Evolutionary conservation across 371 early-diverging fungal genomes (phyloP).

Genomic region (Mucor plumbeus): DNA sequence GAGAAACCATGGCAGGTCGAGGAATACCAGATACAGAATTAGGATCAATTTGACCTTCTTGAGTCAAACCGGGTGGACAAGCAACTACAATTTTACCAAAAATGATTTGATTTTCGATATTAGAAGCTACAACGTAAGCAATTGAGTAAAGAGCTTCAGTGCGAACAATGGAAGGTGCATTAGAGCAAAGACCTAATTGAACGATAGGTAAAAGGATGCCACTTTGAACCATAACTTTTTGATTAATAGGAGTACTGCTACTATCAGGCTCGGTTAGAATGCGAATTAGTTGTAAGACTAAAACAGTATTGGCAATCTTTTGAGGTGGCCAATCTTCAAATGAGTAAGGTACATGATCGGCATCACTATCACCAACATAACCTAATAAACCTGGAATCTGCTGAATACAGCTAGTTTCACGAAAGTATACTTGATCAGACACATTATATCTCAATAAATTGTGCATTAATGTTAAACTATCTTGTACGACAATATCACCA

Average conservation of each 20-base stretch:
- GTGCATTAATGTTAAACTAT: slow-evolving; percentile 90
- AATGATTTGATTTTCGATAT: slow-evolving; percentile 74
- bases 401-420: slow-evolving; percentile 93
- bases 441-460: slow-evolving; percentile 93
- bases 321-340: slow-evolving; percentile 75
- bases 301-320: slow-evolving; percentile 82
- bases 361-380: slow-evolving; percentile 66
- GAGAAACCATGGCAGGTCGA: slow-evolving; percentile 66
- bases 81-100: slow-evolving; percentile 65
- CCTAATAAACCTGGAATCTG: slow-evolving; percentile 76
- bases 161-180: slow-evolving; percentile 66
- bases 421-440: slow-evolving; percentile 95
- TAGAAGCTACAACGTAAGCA: slow-evolving; percentile 81
- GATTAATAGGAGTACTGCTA: slow-evolving; percentile 85
- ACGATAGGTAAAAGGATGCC: slow-evolving; percentile 72
- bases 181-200: slow-evolving; percentile 65
- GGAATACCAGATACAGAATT: slow-evolving; percentile 32
- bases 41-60: slow-evolving; percentile 34
- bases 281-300: slow-evolving; percentile 85
- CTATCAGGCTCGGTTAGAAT: slow-evolving; percentile 88
- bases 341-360: slow-evolving; percentile 54
- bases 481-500: slow-evolving; percentile 95
- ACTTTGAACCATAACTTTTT: slow-evolving; percentile 84
- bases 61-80: slow-evolving; percentile 35
- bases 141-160: slow-evolving; percentile 82